Conservation (phyloP, 495 filamentous ascomycete species). For the Talaromyces liani region DNA sequence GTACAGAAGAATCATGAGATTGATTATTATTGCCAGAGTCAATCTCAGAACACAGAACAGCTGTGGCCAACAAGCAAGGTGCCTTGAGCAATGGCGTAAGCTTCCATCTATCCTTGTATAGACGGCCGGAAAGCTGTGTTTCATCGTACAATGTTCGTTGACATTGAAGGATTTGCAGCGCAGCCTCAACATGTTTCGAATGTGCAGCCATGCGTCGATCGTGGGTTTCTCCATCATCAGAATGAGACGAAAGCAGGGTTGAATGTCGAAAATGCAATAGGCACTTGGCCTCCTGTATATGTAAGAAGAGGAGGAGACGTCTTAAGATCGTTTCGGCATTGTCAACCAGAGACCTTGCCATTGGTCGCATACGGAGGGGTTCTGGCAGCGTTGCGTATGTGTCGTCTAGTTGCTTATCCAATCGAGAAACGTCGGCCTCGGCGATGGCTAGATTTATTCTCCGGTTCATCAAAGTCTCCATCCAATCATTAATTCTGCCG, state of each 20-base stretch:
- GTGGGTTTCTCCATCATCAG: slow-evolving; percentile 14
- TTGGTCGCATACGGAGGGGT: slow-evolving; percentile 22
- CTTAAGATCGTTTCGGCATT: slow-evolving; percentile 26
- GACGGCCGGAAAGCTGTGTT: slow-evolving; percentile 18
- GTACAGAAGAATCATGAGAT: background rate
- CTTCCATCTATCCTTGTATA: slow-evolving; percentile 27
- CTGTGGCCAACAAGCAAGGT: slow-evolving; percentile 28
- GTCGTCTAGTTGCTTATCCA: slow-evolving; percentile 28
- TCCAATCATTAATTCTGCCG: slow-evolving; percentile 51
- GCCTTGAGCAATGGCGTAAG: slow-evolving; percentile 23
- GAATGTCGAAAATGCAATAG: slow-evolving; percentile 36
- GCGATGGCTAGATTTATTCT: slow-evolving; percentile 55
- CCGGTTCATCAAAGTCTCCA: slow-evolving; percentile 59
- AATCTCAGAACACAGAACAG: slow-evolving; percentile 22
- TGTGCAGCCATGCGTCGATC: slow-evolving; percentile 23
- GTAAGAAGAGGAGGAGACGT: slow-evolving; percentile 30
- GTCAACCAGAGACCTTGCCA: slow-evolving; percentile 34
- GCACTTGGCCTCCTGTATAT: slow-evolving; percentile 34
- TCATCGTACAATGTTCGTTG: slow-evolving; percentile 21
- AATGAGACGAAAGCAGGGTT: slow-evolving; percentile 1
- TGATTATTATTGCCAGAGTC: background rate
- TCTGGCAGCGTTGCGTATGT: slow-evolving; percentile 27
- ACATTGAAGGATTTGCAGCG: slow-evolving; percentile 23
- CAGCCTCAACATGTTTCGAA: slow-evolving; percentile 31
- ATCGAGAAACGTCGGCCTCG: slow-evolving; percentile 1